A percentile compares a stretch with the other conserved stretches of the same genome.
Conservation (phyloP, 331 rosid species). For the Malus hybrid region DNA sequence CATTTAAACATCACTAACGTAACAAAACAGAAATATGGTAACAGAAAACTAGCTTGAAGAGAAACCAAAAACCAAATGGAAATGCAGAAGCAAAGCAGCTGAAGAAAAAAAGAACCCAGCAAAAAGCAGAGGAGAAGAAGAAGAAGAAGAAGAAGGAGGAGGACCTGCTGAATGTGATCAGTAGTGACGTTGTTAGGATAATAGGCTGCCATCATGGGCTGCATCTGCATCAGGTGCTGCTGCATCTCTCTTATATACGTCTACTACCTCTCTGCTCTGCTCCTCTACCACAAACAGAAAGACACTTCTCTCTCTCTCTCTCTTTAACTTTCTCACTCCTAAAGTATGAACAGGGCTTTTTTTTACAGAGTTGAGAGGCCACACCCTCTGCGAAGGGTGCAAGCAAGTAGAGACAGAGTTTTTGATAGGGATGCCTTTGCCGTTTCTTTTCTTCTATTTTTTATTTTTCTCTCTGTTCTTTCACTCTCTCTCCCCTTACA, state of each 20-base stretch:
- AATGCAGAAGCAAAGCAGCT: neutral
- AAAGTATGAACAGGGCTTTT: slow-evolving; percentile 4
- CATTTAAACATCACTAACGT: neutral
- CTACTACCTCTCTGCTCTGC: neutral
- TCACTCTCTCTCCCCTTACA: slow-evolving; percentile 9
- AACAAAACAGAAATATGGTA: neutral
- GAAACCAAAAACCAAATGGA: slow-evolving; percentile 2
- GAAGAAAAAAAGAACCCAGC: neutral
- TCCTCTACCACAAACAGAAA: neutral
- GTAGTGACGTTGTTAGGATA: slow-evolving; percentile 97
- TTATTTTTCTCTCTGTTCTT: neutral
- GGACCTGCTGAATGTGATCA: slow-evolving; percentile 99
- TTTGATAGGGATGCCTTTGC: slow-evolving; percentile 16
- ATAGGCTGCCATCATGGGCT: slow-evolving; percentile 99
- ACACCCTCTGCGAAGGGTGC: slow-evolving; percentile 18
- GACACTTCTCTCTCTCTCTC: slow-evolving; percentile 15
- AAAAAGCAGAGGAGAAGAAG: no score
- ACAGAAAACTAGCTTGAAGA: neutral
- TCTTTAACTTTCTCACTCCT: no score
- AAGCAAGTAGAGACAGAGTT: slow-evolving; percentile 19
- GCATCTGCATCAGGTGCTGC: slow-evolving; percentile 99
- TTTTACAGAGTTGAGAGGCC: slow-evolving; percentile 14
- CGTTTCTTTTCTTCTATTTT: neutral
- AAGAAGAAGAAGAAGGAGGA: slow-evolving; percentile 1
- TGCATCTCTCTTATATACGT: slow-evolving; percentile 47